Evolutionary conservation across 108 stramenopile species (phyloP), one percentile per base, ranked within the genome.

Genomic region (Nannochloropsis oceanica): DNA sequence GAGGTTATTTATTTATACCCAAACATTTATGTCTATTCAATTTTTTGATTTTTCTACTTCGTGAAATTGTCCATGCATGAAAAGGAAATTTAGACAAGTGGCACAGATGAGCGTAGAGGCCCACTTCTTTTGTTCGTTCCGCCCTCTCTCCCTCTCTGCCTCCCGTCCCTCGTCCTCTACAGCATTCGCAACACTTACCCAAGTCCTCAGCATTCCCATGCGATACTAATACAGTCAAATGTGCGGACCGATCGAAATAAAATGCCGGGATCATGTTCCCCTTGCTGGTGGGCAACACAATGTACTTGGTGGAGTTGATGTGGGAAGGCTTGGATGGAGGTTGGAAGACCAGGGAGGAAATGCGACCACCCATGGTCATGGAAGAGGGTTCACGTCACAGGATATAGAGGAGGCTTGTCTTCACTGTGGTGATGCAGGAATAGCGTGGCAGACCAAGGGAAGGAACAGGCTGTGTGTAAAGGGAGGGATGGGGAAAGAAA

Each of bases 341-440:
- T 84, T 89, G 89, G 79, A 89, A 89, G 26, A 89, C 89, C 0
- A 89, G 85, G 79, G 85, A 79, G 2, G 89, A 89, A 25, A 89
- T 84, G 13, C 46, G 82, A 12, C 44, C 42, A 26, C 89, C 89
- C 89, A 89, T 89, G 80, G 59, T n/a, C 59, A 73, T n/a, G 22
- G 59, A 34, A 34, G 34, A 34, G 34, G 34, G 34, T 34, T 1
- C 1, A 5, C 1, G 34, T 34, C 34, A 5, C 34, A 5, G 34
- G 5, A 34, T 34, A 34, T 34, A 34, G 5, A 34, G 2, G 5
- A 34, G 34, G 34, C 34, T 34, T 34, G 34, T 34, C 34, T 5
- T 34, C 2, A 5, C 34, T 34, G 34, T 34, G 34, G 5, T 34
- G 34, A 34, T 34, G 5, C 34, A 34, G 34, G 34, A 34, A 34